Evolutionary conservation across 2,329 filamentous ascomycete genomes (phyloP).

Genomic region (Grosmannia clavigera): DNA sequence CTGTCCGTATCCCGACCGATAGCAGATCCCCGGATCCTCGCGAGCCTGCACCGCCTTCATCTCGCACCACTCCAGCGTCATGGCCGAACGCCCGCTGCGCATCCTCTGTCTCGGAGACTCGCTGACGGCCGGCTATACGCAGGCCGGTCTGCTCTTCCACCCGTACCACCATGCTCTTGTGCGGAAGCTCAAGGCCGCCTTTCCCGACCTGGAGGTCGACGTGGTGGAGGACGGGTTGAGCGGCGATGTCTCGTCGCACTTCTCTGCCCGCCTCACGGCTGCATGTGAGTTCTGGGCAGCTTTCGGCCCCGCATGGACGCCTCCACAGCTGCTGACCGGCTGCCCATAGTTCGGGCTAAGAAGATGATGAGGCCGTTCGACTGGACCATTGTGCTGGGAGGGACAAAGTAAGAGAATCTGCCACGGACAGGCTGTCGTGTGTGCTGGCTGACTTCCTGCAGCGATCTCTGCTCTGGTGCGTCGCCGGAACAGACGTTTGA

Average conservation of each 20-base stretch:
- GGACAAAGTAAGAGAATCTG: conserved; percentile 35
- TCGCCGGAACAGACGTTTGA: conserved; percentile 31
- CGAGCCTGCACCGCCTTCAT: too few relatives aligned
- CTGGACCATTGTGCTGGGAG: conserved; percentile 52
- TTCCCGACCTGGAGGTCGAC: conserved; percentile 21
- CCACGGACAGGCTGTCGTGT: background rate
- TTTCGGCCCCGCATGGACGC: background rate
- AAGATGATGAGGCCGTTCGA: conserved; percentile 27
- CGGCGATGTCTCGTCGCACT: conserved; percentile 15
- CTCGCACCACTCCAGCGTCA: background rate
- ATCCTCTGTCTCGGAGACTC: conserved; percentile 56
- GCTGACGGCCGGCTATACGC: conserved; percentile 44
- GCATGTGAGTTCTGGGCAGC: conserved; percentile 12
- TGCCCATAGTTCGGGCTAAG: background rate
- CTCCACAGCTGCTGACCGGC: background rate
- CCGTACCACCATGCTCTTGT: conserved; percentile 41
- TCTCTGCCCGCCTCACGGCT: conserved; percentile 14
- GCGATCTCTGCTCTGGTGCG: conserved; percentile 35
- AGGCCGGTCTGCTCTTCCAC: conserved; percentile 27
- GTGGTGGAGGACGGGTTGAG: conserved; percentile 17
- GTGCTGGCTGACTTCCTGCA: conserved; percentile 3
- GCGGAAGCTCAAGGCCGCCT: conserved; percentile 30
- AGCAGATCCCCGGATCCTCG: too few relatives aligned
- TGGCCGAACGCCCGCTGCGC: conserved; percentile 24
- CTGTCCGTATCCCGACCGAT: too few relatives aligned